A percentile compares a stretch with the other conserved stretches of the same genome.
Conservation (phyloP, 148 eudicot genomes). For the Hydrangea macrophylla region DNA sequence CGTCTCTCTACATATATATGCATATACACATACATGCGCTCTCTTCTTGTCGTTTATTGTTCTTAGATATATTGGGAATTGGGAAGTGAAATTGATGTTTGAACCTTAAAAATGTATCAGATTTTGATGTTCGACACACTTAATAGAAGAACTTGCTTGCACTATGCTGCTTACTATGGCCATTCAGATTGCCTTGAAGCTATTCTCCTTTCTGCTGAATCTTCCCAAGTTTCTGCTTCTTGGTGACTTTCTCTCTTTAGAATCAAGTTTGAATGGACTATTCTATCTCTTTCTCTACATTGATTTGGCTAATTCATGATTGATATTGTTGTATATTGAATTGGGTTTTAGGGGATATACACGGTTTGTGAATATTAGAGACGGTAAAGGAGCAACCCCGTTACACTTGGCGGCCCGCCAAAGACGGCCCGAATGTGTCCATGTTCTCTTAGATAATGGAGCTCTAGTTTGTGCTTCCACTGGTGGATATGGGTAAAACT, state of each 20-base stretch:
- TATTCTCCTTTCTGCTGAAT: conserved; percentile 71
- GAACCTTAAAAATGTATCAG: conserved; percentile 42
- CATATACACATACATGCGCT: neutral
- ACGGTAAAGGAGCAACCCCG: conserved; percentile 92
- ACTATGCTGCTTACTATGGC: conserved; percentile 95
- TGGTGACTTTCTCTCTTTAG: conserved; percentile 45
- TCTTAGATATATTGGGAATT: no score
- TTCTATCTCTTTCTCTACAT: neutral
- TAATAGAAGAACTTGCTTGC: conserved; percentile 87
- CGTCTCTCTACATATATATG: neutral
- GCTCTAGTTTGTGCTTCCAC: conserved; percentile 97
- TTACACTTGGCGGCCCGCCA: conserved; percentile 94
- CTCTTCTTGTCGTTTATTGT: neutral
- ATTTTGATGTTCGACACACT: conserved; percentile 89
- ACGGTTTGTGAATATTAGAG: conserved; percentile 93
- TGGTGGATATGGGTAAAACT: conserved; percentile 76
- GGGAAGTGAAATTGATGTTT: no score
- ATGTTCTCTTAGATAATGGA: conserved; percentile 73
- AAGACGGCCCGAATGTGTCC: conserved; percentile 77
- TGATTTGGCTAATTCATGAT: conserved; percentile 8
- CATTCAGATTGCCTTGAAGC: conserved; percentile 72
- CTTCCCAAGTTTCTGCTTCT: conserved; percentile 81
- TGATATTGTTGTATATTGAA: neutral
- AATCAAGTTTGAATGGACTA: neutral
- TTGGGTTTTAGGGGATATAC: conserved; percentile 71